Evolutionary conservation across 495 filamentous ascomycete genomes (phyloP), one percentile per base, ranked within the genome.

Genomic region (Cairneyella variabilis): DNA sequence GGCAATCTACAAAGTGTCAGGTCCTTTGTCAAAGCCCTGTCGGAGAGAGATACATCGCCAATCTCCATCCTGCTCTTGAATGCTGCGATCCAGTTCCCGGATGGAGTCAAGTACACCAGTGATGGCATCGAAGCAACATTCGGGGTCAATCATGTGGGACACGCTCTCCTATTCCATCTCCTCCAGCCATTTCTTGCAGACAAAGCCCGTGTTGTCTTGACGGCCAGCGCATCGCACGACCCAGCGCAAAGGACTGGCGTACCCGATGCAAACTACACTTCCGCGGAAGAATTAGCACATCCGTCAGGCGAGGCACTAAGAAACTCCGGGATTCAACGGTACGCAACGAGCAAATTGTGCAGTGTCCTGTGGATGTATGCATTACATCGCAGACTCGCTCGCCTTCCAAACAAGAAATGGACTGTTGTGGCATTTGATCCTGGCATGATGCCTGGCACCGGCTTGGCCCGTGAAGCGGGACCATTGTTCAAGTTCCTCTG

Each of bases 81-180:
- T 44, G 76, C 75, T 10, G 74, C 54, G 9, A 44, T 74, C 0
- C 74, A 78, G 30, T 66, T 75, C 20, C 67, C 69, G 11, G 52
- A 55, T 2, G 47, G 48, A 3, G 40, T 71, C 8, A 17, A 44
- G 2, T 69, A 67, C 39, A 72, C 69, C 0, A 53, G 51, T 1
- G 69, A 76, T 20, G 70, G 71, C 1, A 57, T 74, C 42, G 75
- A 78, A 45, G 18, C 56, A 9, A 66, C 64, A n/a, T 68, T 66
- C 44, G 59, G 54, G 2, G 60, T 71, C 34, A 67, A 60, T 37
- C 68, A 71, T 38, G 57, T 72, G 11, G 68, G 70, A 5, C 67
- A 71, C 49, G 74, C 78, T 12, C 63, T 78, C 0, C 73, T 81
- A 14, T 78, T 77, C 60, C 75, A 71, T 41, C 69, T 79, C 16